These are phyloP conservation scores for Boletus rufocinnamomeus DNA, from an alignment of 768 basidiomycete species.

Conservation along the genomic window DNA sequence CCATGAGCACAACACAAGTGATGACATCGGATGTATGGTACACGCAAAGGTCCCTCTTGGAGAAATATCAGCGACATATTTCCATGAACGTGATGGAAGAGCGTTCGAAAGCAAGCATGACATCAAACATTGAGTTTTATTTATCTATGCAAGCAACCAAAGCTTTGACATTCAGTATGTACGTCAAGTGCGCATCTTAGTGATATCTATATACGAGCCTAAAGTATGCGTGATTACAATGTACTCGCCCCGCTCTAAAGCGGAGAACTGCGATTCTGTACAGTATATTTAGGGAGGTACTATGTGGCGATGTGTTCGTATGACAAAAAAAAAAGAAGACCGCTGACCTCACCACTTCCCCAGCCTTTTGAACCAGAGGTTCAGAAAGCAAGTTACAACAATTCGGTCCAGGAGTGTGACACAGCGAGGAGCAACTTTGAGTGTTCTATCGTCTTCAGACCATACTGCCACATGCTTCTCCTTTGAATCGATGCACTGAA, in stretches of 20 bases:
- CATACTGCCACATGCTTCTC: conserved; percentile 50
- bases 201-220: conserved; percentile 18
- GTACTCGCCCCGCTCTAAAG: conserved; percentile 4
- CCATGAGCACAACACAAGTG: not conserved
- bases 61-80: not conserved
- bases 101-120: not conserved
- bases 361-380: conserved; percentile 49
- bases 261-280: conserved; percentile 6
- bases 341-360: conserved; percentile 42
- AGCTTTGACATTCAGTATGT: not conserved
- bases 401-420: conserved; percentile 49
- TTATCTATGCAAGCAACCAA: too few relatives aligned
- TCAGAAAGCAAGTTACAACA: conserved; percentile 54
- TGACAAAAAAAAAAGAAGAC: not conserved
- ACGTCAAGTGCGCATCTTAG: not conserved
- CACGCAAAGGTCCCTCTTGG: not conserved
- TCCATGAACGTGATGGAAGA: not conserved
- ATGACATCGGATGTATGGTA: not conserved
- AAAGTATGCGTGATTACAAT: conserved; percentile 23
- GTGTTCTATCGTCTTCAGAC: conserved; percentile 40
- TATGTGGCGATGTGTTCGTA: not conserved
- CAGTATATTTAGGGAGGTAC: conserved; percentile 1
- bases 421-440: conserved; percentile 44
- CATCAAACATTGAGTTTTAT: not conserved
- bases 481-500: conserved; percentile 51